Evolutionary conservation across 345 rosid species (phyloP), one percentile per base, ranked within the genome.

Genomic region (Brassica cretica): DNA sequence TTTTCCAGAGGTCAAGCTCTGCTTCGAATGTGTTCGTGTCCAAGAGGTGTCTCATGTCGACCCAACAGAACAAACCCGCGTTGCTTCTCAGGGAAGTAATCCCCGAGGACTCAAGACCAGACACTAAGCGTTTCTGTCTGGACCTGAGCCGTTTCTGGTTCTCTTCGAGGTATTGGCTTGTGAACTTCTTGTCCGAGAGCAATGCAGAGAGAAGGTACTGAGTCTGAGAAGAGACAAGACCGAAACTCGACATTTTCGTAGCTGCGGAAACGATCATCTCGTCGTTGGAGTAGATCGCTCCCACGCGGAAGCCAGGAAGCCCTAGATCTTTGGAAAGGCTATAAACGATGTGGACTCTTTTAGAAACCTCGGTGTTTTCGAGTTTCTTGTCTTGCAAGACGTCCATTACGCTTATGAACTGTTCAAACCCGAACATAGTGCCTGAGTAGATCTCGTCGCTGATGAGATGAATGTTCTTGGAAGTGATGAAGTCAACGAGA

Each of bases 31-130:
- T 53, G 59, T 16, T 53, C 2, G 59, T 53, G 59, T 53, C 59
- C 59, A 53, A 53, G 59, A 53, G 59, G 9, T 53, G 59, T 53
- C 59, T 16, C 59, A 53, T 53, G 59, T 53, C 59, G 59, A 53
- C 24, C 59, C 59, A 53, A 53, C 59, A 53, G 19, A 53, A 53
- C 59, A 53, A 53, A 16, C 59, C 59, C 3, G 59, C 59, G 59
- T 53, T 53, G 59, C 59, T 53, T 53, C 59, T 15, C 1, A 53
- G 59, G 24, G 24, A 53, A 53, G 59, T 53, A 53, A 53, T 53
- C 59, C 59, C 59, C 59, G 59, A 15, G 10, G 59, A 53, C 59
- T 53, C 59, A 16, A 53, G 59, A 53, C 59, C 59, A 53, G 59
- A 53, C 24, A 53, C 24, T 16, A 53, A 4, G 3, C 59, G 59